Conservation (phyloP, 176 grass and related monocot species). For the Oryza australiensis region DNA sequence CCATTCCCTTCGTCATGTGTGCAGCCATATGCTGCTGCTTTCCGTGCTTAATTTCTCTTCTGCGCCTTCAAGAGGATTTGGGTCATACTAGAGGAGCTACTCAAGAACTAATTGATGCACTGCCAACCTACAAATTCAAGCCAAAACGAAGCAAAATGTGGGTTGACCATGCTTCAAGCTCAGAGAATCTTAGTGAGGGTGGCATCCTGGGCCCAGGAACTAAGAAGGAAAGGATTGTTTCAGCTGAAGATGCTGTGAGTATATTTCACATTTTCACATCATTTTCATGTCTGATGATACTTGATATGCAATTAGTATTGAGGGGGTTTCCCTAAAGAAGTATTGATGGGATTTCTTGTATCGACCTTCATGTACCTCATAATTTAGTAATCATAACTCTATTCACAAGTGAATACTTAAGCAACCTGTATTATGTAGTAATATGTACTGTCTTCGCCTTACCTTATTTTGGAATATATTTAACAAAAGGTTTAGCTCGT, state of each 20-base stretch:
- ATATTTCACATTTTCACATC: constrained; percentile 39
- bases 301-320: not conserved
- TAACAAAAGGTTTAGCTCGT: not conserved
- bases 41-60: constrained; percentile 88
- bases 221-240: constrained; percentile 80
- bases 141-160: constrained; percentile 71
- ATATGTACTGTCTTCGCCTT: not conserved
- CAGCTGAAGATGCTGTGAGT: constrained; percentile 93
- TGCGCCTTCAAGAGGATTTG: constrained; percentile 83
- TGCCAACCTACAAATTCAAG: constrained; percentile 95
- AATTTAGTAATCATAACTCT: not conserved
- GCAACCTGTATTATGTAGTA: not conserved
- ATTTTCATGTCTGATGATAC: constrained; percentile 17
- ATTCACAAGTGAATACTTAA: not conserved
- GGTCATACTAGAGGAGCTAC: constrained; percentile 79
- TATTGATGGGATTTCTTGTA: constrained; percentile 4
- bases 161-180: constrained; percentile 59
- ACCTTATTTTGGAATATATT: constrained; percentile 10
- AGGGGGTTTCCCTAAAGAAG: not conserved
- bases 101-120: constrained; percentile 71
- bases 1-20: constrained; percentile 93
- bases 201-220: constrained; percentile 88
- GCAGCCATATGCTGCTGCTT: constrained; percentile 95
- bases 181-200: constrained; percentile 58
- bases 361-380: not conserved